Evolutionary conservation across 2,329 filamentous ascomycete genomes (phyloP).

Genomic region (Trichoderma sp.): DNA sequence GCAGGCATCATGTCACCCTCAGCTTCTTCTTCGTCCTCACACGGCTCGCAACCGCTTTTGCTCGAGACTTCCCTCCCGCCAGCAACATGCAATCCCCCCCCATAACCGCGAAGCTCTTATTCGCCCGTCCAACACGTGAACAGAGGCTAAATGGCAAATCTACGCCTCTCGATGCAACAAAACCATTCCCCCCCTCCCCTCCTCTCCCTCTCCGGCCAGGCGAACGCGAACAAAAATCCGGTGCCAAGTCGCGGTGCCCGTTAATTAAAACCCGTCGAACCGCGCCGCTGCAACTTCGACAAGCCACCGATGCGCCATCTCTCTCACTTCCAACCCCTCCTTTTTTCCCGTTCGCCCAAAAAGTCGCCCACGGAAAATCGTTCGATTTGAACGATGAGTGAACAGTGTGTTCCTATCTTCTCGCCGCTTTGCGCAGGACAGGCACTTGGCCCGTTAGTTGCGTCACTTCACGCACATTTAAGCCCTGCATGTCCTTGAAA

Average conservation of each 20-base stretch:
- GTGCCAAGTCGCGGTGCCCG: neutral
- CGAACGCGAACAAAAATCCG: neutral
- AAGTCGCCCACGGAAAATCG: neutral
- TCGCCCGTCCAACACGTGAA: neutral
- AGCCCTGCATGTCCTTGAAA: neutral
- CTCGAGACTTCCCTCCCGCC: neutral
- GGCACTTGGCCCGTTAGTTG: neutral
- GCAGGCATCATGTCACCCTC: constrained; percentile 4
- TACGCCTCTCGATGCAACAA: neutral
- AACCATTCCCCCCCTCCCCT: neutral
- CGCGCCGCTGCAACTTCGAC: neutral
- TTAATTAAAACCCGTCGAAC: neutral
- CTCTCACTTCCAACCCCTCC: neutral
- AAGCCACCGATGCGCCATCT: neutral
- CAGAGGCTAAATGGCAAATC: neutral
- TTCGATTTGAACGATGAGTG: neutral
- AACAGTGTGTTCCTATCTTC: neutral
- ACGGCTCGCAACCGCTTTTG: neutral
- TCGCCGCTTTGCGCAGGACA: neutral
- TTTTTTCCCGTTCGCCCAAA: too few species aligned
- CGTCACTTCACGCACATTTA: neutral
- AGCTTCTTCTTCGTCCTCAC: neutral
- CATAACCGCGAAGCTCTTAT: neutral
- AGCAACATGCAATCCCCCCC: constrained; percentile 13
- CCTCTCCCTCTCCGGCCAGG: neutral